These are phyloP conservation scores for Oxyria digyna DNA, from an alignment of 148 eudicot genomes.

Conservation along the genomic window DNA sequence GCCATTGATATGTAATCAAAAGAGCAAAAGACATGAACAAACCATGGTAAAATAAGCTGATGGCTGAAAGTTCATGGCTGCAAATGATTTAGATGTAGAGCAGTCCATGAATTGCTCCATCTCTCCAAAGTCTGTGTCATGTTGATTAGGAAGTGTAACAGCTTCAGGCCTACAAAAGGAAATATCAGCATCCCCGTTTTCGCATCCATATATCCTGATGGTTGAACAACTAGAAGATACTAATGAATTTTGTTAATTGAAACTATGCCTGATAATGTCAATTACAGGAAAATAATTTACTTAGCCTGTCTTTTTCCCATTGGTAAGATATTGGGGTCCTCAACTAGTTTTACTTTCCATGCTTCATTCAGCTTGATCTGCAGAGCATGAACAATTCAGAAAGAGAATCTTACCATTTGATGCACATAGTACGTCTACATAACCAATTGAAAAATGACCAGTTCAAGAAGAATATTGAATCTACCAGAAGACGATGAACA, in stretches of 20 bases:
- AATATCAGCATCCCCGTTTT: background rate
- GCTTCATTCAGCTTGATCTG: slow-evolving; percentile 82
- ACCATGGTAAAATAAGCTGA: slow-evolving; percentile 67
- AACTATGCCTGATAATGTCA: background rate
- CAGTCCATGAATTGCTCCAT: slow-evolving; percentile 42
- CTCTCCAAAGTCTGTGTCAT: slow-evolving; percentile 41
- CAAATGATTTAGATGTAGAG: slow-evolving; percentile 18
- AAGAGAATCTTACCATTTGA: background rate
- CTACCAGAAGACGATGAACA: slow-evolving; percentile 83
- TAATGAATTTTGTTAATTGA: background rate
- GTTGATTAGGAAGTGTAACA: slow-evolving; percentile 65
- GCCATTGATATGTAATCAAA: background rate
- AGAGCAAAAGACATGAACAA: background rate
- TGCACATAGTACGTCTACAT: background rate
- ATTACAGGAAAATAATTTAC: slow-evolving; percentile 27
- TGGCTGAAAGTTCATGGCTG: slow-evolving; percentile 45
- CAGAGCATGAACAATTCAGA: background rate
- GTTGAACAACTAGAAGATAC: background rate
- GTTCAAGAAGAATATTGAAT: background rate
- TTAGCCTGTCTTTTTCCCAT: slow-evolving; percentile 82
- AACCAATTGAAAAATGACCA: background rate
- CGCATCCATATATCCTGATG: background rate
- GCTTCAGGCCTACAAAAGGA: slow-evolving; percentile 48
- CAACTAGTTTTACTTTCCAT: slow-evolving; percentile 65
- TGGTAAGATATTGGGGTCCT: slow-evolving; percentile 74